Evolutionary conservation across 2,329 filamentous ascomycete genomes (phyloP).

Genomic region (Didymella keratinophila): DNA sequence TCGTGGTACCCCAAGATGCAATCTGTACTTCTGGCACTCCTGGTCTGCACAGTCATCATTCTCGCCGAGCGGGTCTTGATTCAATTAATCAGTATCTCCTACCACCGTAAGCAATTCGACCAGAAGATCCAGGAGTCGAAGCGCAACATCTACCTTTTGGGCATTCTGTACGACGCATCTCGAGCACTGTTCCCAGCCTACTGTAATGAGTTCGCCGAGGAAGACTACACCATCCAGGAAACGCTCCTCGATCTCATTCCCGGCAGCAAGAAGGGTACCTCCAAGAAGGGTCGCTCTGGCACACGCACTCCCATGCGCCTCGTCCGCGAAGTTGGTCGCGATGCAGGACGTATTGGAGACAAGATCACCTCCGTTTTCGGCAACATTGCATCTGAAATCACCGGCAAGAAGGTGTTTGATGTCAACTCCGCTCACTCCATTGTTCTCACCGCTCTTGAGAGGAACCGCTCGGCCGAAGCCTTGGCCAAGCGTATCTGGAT

Average conservation of each 20-base stretch:
- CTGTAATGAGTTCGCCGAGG: conserved; percentile 86
- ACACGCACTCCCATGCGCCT: conserved; percentile 79
- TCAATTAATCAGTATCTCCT: conserved; percentile 83
- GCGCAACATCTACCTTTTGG: conserved; percentile 80
- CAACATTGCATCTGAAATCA: conserved; percentile 92
- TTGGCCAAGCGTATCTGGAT: conserved; percentile 95
- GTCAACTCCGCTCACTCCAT: conserved; percentile 89
- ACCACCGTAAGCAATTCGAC: conserved; percentile 84
- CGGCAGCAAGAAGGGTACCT: conserved; percentile 61
- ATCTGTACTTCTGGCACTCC: conserved; percentile 70
- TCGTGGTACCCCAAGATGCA: conserved; percentile 66
- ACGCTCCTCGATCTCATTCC: conserved; percentile 67
- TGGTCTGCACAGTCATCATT: conserved; percentile 74
- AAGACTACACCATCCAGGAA: conserved; percentile 91
- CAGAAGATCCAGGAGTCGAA: conserved; percentile 88
- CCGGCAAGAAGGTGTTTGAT: conserved; percentile 94
- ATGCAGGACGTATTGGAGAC: conserved; percentile 79
- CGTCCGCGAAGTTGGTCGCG: conserved; percentile 72
- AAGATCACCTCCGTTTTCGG: conserved; percentile 94
- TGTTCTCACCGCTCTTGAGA: conserved; percentile 87
- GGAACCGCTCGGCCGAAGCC: conserved; percentile 84
- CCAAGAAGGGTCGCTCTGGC: conserved; percentile 61
- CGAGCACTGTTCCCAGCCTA: conserved; percentile 89
- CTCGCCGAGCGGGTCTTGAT: conserved; percentile 80
- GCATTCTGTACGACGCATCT: conserved; percentile 89